These are phyloP conservation scores for Cinchona pubescens DNA, from an alignment of 257 asterid genomes.

Conservation along the genomic window DNA sequence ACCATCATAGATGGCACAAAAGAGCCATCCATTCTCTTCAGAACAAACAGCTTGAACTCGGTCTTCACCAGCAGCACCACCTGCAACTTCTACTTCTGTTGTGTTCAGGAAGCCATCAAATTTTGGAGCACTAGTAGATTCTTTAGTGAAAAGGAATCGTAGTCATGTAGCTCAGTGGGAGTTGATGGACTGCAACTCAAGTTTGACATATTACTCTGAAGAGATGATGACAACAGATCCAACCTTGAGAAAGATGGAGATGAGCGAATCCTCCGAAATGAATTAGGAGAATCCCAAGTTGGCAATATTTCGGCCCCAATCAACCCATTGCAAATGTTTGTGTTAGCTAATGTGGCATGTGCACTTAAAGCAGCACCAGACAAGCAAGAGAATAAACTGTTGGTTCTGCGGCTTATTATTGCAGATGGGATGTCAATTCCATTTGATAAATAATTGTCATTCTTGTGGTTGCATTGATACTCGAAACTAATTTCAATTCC, in stretches of 20 bases:
- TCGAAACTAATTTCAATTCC: slow-evolving; percentile 87
- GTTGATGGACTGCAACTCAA: slow-evolving; percentile 82
- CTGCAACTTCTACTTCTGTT: slow-evolving; percentile 79
- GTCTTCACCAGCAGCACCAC: slow-evolving; percentile 98
- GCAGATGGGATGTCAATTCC: slow-evolving; percentile 57
- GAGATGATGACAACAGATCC: slow-evolving; percentile 71
- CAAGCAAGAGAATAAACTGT: slow-evolving; percentile 81
- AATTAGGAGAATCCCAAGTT: slow-evolving; percentile 75
- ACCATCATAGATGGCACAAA: slow-evolving; percentile 86
- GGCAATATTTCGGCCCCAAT: slow-evolving; percentile 84
- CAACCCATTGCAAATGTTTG: slow-evolving; percentile 91
- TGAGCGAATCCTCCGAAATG: slow-evolving; percentile 82
- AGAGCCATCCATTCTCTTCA: slow-evolving; percentile 90
- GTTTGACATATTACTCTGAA: slow-evolving; percentile 72
- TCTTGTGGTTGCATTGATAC: slow-evolving; percentile 50
- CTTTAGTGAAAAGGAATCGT: slow-evolving; percentile 52
- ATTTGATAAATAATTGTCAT: slow-evolving; percentile 39
- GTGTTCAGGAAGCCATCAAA: slow-evolving; percentile 65
- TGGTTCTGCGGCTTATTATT: slow-evolving; percentile 47
- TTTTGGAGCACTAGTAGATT: slow-evolving; percentile 52
- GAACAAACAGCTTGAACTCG: slow-evolving; percentile 97
- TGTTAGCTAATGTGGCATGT: slow-evolving; percentile 83
- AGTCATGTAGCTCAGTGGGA: slow-evolving; percentile 50
- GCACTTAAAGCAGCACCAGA: slow-evolving; percentile 96
- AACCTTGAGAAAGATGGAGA: slow-evolving; percentile 56